Conservation (phyloP, 2,329 filamentous ascomycete genomes). For the Chrysoporthe austroafricana region DNA sequence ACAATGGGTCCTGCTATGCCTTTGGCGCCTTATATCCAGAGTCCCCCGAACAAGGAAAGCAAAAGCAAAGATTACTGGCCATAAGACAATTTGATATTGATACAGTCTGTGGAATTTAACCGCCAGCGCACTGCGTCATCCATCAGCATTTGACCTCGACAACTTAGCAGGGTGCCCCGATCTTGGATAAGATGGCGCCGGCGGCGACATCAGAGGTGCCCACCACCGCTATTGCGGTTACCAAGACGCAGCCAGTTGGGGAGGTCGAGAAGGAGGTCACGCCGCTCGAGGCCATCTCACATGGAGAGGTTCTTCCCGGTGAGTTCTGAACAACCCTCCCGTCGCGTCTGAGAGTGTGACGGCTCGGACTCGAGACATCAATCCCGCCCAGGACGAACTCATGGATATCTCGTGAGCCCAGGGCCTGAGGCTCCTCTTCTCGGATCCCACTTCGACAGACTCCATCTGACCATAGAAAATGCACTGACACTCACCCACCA, state of each 20-base stretch:
- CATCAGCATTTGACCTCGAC: not conserved
- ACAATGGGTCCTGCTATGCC: not conserved
- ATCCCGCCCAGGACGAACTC: not conserved
- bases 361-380: not conserved
- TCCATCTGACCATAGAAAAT: not conserved
- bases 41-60: not conserved
- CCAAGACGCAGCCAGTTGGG: conserved; percentile 20
- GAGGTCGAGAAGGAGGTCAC: conserved; percentile 31
- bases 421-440: not conserved
- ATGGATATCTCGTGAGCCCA: not conserved
- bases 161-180: not conserved
- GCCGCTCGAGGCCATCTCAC: conserved; percentile 36
- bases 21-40: not conserved
- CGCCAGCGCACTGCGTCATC: not conserved
- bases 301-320: conserved; percentile 36
- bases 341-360: not conserved
- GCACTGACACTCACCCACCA: conserved; percentile 27
- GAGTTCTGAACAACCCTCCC: not conserved
- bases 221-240: conserved; percentile 12
- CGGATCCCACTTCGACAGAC: not conserved
- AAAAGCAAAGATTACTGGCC: not conserved
- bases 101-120: not conserved
- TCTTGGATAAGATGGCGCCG: conserved; percentile 19
- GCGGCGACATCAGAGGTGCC: conserved; percentile 17
- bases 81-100: not conserved